Conservation (phyloP, 495 filamentous ascomycete genomes). For the Chlorociboria aeruginascens region DNA sequence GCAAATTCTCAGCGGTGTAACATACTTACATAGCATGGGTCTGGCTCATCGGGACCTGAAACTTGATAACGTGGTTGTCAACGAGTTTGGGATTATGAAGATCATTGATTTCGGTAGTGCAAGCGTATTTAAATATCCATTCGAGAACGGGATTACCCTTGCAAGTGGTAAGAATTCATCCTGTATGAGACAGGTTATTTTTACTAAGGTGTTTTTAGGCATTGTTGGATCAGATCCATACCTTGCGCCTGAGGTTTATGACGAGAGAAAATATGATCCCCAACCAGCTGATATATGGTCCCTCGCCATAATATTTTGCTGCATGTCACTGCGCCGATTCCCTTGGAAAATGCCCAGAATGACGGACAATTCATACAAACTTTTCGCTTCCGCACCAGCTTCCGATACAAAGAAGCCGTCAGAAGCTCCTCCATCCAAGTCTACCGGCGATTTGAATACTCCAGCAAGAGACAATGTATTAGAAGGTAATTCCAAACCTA, state of each 20-base stretch:
- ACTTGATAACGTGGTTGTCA: slow-evolving; percentile 96
- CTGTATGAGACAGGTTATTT: slow-evolving; percentile 6
- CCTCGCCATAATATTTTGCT: slow-evolving; percentile 95
- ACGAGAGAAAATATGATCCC: slow-evolving; percentile 88
- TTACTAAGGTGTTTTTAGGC: slow-evolving; percentile 37
- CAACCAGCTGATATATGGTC: slow-evolving; percentile 96
- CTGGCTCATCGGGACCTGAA: slow-evolving; percentile 94
- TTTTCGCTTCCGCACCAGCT: slow-evolving; percentile 71
- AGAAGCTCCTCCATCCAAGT: slow-evolving; percentile 13
- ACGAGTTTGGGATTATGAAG: slow-evolving; percentile 97
- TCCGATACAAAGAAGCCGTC: slow-evolving; percentile 33
- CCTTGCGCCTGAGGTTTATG: slow-evolving; percentile 92
- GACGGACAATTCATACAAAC: slow-evolving; percentile 86
- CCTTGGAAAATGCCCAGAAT: slow-evolving; percentile 94
- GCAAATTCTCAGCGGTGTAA: slow-evolving; percentile 91
- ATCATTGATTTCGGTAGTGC: slow-evolving; percentile 99
- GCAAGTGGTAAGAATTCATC: slow-evolving; percentile 59
- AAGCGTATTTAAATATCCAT: slow-evolving; percentile 92
- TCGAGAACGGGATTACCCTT: slow-evolving; percentile 80
- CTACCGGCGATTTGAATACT: slow-evolving; percentile 11
- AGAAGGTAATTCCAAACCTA: slow-evolving; percentile 22
- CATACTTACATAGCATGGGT: slow-evolving; percentile 94
- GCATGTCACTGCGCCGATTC: slow-evolving; percentile 92
- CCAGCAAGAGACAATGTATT: slow-evolving; percentile 14
- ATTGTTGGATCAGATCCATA: slow-evolving; percentile 98